Evolutionary conservation across 345 rosid species (phyloP).

Genomic region (Gossypium raimondii): DNA sequence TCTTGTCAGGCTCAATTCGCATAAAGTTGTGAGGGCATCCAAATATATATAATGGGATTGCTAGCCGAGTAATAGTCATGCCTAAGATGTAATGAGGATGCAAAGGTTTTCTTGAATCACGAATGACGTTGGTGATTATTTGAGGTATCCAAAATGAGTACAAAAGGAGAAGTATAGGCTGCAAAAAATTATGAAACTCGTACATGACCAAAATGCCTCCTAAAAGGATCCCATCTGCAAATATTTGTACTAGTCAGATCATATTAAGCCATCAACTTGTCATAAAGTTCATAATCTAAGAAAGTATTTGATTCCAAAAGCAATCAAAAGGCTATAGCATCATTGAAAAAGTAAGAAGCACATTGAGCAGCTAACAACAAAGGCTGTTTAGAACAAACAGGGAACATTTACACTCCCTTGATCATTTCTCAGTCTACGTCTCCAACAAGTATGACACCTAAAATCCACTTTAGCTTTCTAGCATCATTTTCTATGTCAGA

Average conservation of each 20-base stretch:
- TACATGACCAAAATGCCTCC: constrained; percentile 97
- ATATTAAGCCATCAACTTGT: not conserved
- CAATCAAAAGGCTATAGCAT: not conserved
- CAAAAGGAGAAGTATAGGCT: constrained; percentile 69
- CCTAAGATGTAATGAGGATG: constrained; percentile 92
- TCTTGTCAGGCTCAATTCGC: constrained; percentile 80
- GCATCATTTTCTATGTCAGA: not conserved
- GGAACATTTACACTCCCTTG: not conserved
- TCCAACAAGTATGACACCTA: not conserved
- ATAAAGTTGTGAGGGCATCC: constrained; percentile 97
- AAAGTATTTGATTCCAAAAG: constrained; percentile 7
- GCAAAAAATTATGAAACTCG: constrained; percentile 77
- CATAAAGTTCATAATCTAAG: not conserved
- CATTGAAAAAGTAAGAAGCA: not conserved
- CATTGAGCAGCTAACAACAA: not conserved
- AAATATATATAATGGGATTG: constrained; percentile 75
- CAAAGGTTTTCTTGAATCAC: constrained; percentile 94
- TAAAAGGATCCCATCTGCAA: constrained; percentile 93
- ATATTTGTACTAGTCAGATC: constrained; percentile 14
- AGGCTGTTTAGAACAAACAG: not conserved
- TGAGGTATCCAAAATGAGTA: constrained; percentile 98
- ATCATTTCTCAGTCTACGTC: not conserved
- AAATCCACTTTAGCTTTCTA: not conserved
- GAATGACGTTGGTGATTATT: constrained; percentile 70
- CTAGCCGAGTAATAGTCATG: constrained; percentile 83